Base-by-base conservation (phyloP, 768 basidiomycete genomes). In the Nevesoporus exiguus region DNA sequence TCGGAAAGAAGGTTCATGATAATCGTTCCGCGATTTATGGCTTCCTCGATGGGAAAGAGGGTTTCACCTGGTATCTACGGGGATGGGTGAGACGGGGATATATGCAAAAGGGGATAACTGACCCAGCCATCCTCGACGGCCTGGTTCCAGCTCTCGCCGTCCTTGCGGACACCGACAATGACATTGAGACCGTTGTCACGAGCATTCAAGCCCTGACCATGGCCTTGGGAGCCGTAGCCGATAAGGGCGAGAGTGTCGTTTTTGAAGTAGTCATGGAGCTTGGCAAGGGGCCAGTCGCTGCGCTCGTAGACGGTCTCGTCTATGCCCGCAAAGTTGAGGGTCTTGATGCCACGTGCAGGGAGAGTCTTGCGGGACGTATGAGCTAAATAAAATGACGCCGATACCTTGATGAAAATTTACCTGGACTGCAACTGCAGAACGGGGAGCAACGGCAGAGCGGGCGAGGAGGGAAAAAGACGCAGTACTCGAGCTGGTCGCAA, bases 1-100 rank as follows among this genome's bases (percentile, higher is more conserved):
- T 99, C 97, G 42, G 96, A 98, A 62, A 99, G 85, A 50, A 99
- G 80, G 83, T 99, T 98, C 97, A 99, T 99, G 84, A 99, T 90
- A 81, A 98, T 95, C 21, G 96, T 97, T 41, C 97, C 97, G 60
- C 80, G 83, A 62, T 87, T 80, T 73, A 98, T 98, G 58, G 97
- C 97, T 73, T 98, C 95, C 65, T 98, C 92, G 64, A 99, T 98
- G 64, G 95, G 81, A 81, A 99, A 99, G 64, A 99, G 86, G 55
- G 90, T 98, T 81, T 98, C 87, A 61, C 95, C 96, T 39, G 96
- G 95, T 22, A 98, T 86, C 89, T 90, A 57, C 7, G 25, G 29
- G 48, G 10, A 10, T 9, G 3, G 40, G 41, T 49, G 43, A 4
- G 25, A 41, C 9, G n/a, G 7, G 9, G 19, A 44, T 37, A 10